These are phyloP conservation scores for Chytridiales sp. DNA, from an alignment of 371 early-diverging fungal genomes.

Conservation along the genomic window DNA sequence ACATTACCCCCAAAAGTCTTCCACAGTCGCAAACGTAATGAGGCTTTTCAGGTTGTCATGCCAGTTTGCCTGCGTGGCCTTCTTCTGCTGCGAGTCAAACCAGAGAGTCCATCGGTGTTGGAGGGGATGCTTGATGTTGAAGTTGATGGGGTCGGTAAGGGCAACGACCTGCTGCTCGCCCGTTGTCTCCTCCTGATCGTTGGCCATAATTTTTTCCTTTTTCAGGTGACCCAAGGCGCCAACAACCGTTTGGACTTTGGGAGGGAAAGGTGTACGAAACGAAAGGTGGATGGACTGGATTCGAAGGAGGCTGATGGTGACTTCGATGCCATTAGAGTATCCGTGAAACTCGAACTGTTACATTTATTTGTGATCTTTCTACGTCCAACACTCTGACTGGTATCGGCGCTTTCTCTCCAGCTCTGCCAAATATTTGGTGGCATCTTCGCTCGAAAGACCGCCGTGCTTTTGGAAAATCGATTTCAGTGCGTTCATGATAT, in stretches of 20 bases:
- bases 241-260: no score
- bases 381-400: constrained; percentile 86
- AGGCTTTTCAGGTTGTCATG: constrained; percentile 83
- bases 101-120: constrained; percentile 89
- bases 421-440: constrained; percentile 55
- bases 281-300: no score
- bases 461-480: constrained; percentile 61
- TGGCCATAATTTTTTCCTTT: no score
- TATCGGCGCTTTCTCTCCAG: constrained; percentile 71
- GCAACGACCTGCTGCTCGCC: constrained; percentile 20
- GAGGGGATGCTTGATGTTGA: constrained; percentile 86
- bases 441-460: constrained; percentile 55
- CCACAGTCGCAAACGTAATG: constrained; percentile 83
- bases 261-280: no score
- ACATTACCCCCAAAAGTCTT: constrained; percentile 93
- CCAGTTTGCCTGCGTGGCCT: constrained; percentile 75
- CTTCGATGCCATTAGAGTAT: no score
- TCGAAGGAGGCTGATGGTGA: no score
- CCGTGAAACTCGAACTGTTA: no score
- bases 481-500: constrained; percentile 73
- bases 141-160: constrained; percentile 55
- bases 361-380: no score
- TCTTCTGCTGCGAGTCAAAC: constrained; percentile 87
- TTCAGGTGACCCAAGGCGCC: no score
- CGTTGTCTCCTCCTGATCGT: not conserved